A percentile compares a stretch with the other conserved stretches of the same genome.
These are phyloP conservation scores for Fusarium albidum DNA, from an alignment of 2,329 filamentous ascomycete species.

Conservation along the genomic window DNA sequence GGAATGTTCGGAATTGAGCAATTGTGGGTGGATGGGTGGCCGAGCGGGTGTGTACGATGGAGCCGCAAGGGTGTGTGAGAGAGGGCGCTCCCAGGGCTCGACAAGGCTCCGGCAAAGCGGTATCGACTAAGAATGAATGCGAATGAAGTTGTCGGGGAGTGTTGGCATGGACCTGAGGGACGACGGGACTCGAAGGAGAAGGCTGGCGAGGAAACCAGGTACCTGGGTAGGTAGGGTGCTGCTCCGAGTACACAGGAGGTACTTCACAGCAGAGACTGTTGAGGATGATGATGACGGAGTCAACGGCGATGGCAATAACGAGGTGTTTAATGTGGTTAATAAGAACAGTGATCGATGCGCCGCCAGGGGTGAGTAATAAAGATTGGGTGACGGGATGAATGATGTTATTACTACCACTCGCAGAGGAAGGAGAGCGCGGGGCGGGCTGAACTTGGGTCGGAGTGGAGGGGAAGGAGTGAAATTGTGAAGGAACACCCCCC, in stretches of 20 bases:
- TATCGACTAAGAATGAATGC: slow-evolving; percentile 20
- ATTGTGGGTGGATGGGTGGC: slow-evolving; percentile 21
- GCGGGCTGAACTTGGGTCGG: slow-evolving; percentile 32
- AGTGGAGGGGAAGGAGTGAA: slow-evolving; percentile 31
- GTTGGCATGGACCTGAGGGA: slow-evolving; percentile 11
- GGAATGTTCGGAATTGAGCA: slow-evolving; percentile 22
- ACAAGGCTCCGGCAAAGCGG: slow-evolving; percentile 13
- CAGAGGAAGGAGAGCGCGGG: slow-evolving; percentile 29
- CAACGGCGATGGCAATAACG: slow-evolving; percentile 24
- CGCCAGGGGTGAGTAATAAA: slow-evolving; percentile 30
- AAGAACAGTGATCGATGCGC: slow-evolving; percentile 24
- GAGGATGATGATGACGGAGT: slow-evolving; percentile 13
- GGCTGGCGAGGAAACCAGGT: slow-evolving; percentile 6
- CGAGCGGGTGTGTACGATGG: slow-evolving; percentile 18
- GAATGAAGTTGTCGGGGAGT: slow-evolving; percentile 21
- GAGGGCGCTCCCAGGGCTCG: slow-evolving; percentile 18
- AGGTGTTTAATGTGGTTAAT: slow-evolving; percentile 25
- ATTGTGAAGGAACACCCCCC: slow-evolving; percentile 31
- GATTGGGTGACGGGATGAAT: slow-evolving; percentile 35
- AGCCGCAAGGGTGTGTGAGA: slow-evolving; percentile 22
- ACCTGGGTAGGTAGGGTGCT: slow-evolving; percentile 2
- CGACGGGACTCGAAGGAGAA: slow-evolving; percentile 8
- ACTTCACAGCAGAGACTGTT: slow-evolving; percentile 19
- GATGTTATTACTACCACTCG: slow-evolving; percentile 37
- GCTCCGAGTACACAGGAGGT: slow-evolving; percentile 10